These are phyloP conservation scores for Saccharomycodes ludwigii DNA, from an alignment of 805 yeast species.

Conservation along the genomic window DNA sequence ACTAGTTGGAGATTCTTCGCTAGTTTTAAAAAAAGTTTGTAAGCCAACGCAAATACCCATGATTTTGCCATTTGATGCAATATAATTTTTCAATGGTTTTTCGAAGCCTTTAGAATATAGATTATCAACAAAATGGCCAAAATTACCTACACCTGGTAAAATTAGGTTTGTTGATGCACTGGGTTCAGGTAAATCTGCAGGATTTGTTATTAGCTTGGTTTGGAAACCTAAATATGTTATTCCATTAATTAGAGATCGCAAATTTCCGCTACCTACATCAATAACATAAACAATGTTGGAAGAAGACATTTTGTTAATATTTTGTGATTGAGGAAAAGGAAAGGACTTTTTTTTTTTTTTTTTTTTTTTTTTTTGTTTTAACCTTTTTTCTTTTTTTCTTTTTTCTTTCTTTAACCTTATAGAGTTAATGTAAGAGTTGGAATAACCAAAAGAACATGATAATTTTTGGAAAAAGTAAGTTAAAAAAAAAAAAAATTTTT, in stretches of 20 bases:
- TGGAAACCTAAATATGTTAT: constrained; percentile 65
- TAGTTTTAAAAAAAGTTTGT: constrained; percentile 67
- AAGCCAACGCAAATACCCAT: constrained; percentile 98
- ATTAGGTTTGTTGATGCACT: constrained; percentile 43
- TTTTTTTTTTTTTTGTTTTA: no score
- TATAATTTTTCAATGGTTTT: constrained; percentile 53
- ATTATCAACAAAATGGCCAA: constrained; percentile 81
- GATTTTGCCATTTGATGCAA: constrained; percentile 66
- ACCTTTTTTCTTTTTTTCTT: no score
- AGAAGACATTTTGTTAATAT: no score
- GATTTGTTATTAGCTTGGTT: constrained; percentile 44
- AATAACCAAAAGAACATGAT: no score
- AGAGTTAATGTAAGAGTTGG: no score
- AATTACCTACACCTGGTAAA: constrained; percentile 96
- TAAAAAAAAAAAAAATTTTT: no score
- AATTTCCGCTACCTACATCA: constrained; percentile 89
- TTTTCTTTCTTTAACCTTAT: no score
- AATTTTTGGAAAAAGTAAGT: no score
- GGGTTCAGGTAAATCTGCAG: constrained; percentile 38
- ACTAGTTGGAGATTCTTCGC: constrained; percentile 59
- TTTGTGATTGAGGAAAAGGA: no score
- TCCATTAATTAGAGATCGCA: constrained; percentile 83
- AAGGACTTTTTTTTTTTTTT: no score
- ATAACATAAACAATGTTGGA: constrained; percentile 45
- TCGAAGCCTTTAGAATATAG: constrained; percentile 49